Evolutionary conservation across 345 rosid species (phyloP), one percentile per base, ranked within the genome.

Genomic region (Aegle marmelos): DNA sequence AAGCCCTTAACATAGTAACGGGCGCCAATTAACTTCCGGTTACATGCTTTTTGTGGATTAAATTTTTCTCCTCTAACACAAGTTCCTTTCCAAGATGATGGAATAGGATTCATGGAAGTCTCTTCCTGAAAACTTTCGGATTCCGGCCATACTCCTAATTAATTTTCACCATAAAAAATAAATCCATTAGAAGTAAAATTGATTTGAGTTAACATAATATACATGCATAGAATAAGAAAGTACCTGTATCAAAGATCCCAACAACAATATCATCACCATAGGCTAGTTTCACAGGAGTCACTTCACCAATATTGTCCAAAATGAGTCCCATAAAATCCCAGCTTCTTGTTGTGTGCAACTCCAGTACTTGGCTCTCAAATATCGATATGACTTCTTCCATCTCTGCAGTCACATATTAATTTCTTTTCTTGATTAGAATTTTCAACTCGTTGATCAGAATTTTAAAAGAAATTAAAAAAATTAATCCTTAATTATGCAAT

Each of bases 291-390:
- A 78, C 59, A 50, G 90, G 85, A 75, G 81, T 36, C 7, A 13
- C 45, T 67, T 54, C 65, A 16, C 36, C 48, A 9, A 34, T 53
- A 30, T 39, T 45, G 60, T 80, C 81, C 77, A 82, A 74, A 33
- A 83, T 78, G 75, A 91, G 91, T 72, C 88, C 93, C 84, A 91
- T 79, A 83, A 90, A 91, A 78, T 91, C 92, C 93, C 93, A 91
- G 79, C 93, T 90, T 83, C 93, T 91, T 54, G 96, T 88, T 11
- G 93, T 91, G 74, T 86, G 90, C 83, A 88, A 74, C 82, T 89
- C 80, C 75, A 86, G 76, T 61, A 74, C 79, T 66, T 63, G 83
- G 89, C 93, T 87, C 39, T 81, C 71, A 73, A 87, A 87, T 69
- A 89, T 86, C 36, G 93, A 88, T 62, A 91, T 76, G 22, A 86